Evolutionary conservation across 305 asterid species (phyloP), one percentile per base, ranked within the genome.

Genomic region (Euphrasia arctica): DNA sequence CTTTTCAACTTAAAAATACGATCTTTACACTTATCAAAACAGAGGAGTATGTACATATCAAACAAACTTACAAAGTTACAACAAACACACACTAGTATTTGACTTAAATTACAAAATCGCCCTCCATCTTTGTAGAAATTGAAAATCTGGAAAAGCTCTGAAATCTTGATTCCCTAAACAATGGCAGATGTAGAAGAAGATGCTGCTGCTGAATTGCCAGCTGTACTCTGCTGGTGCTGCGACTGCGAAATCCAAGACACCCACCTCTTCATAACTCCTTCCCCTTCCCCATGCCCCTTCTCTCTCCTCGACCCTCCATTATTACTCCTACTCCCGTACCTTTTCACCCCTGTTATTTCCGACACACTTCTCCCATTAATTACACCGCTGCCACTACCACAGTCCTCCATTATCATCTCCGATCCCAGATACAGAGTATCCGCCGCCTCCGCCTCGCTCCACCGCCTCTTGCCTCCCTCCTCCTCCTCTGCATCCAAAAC

Each of bases 231-330:
- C n/a, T 41, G 77, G 64, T 79, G 82, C 14, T 81, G 82, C 14
- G 91, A 71, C 74, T 84, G 89, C 48, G 97, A 83, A 76, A 90
- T 79, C 95, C 95, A 85, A 77, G 81, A 88, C 90, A 85, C 68
- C 97, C 91, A 90, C 79, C 94, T 82, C 73, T 75, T 75, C 29
- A 76, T 88, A 4, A 69, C 89, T 67, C 89, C 78, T 28, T 76
- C 84, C 60, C 75, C 80, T 60, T 78, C 61, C 58, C 78, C 58
- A 57, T 78, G 81, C 80, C 80, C 70, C 67, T 48, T 69, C 68
- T 66, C 76, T 47, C 45, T 66, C 42, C 48, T 51, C 78, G 69
- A 52, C 15, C 52, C 78, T 29, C 47, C 78, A 75, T 54, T 75
- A 66, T 76, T 77, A 78, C 82, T 48, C 22, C 54, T 77, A 71